A percentile compares a stretch with the other conserved stretches of the same genome.
These are phyloP conservation scores for Aspergillus baeticus DNA, from an alignment of 495 filamentous ascomycete genomes.

Conservation along the genomic window DNA sequence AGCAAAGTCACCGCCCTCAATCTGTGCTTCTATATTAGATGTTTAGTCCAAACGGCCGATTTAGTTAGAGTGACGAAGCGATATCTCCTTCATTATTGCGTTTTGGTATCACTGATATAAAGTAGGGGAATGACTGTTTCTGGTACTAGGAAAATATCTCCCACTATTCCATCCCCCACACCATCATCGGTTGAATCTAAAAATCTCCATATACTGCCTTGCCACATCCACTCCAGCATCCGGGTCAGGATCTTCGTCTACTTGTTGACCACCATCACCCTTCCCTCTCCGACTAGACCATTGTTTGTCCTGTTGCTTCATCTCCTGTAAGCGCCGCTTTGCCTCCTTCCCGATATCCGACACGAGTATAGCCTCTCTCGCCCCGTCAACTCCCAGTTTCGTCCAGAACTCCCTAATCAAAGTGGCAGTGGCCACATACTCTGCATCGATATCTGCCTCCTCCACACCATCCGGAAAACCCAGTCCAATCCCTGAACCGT, in stretches of 20 bases:
- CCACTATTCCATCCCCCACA: background rate
- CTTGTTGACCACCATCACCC: conserved; percentile 10
- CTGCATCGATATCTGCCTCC: conserved; percentile 42
- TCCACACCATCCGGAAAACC: conserved; percentile 28
- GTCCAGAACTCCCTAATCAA: conserved; percentile 47
- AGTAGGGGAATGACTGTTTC: no score
- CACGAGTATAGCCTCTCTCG: conserved; percentile 42
- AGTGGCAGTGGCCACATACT: conserved; percentile 37
- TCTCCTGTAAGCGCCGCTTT: conserved; percentile 29
- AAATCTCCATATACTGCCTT: conserved; percentile 49
- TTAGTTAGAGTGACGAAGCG: no score
- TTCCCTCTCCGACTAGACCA: background rate
- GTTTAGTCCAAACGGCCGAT: no score
- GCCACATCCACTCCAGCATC: conserved; percentile 43
- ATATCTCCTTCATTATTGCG: no score
- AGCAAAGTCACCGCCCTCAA: no score
- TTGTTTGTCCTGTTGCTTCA: conserved; percentile 15
- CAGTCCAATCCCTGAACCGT: conserved; percentile 32
- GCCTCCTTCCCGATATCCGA: conserved; percentile 42
- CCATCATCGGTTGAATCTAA: conserved; percentile 43
- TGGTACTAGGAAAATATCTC: background rate
- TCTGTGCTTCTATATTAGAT: no score
- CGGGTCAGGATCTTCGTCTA: conserved; percentile 36
- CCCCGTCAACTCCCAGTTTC: conserved; percentile 32
- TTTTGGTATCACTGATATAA: no score